These are phyloP conservation scores for Entoloma clypeatum DNA, from an alignment of 1,284 basidiomycete species.

Conservation along the genomic window DNA sequence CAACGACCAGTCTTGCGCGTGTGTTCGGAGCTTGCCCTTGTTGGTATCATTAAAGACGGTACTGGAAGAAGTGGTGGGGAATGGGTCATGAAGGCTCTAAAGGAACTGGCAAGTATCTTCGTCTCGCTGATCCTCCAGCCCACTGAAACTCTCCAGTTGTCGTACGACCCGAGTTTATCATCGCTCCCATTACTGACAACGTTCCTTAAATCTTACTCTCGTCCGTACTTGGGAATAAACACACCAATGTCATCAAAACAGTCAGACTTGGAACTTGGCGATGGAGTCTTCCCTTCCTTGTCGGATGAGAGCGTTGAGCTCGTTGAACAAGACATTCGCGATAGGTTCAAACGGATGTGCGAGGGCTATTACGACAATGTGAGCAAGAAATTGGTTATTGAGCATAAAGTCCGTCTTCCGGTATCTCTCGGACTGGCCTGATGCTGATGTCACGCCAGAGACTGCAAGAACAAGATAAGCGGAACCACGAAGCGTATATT, in stretches of 20 bases:
- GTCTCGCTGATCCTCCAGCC: conserved; percentile 7
- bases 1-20: conserved; percentile 87
- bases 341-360: conserved; percentile 90
- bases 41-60: conserved; percentile 75
- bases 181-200: conserved; percentile 82
- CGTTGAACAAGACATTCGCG: conserved; percentile 79
- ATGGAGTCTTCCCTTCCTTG: conserved; percentile 47
- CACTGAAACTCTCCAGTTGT: conserved; percentile 51
- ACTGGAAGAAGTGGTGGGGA: conserved; percentile 71
- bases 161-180: conserved; percentile 80
- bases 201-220: conserved; percentile 81
- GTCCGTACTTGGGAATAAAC: conserved; percentile 74
- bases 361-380: conserved; percentile 92
- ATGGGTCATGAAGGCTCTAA: conserved; percentile 80
- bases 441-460: conserved; percentile 46
- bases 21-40: conserved; percentile 85
- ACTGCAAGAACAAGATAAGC: conserved; percentile 92
- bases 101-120: conserved; percentile 66
- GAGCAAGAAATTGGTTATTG: conserved; percentile 85
- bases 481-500: conserved; percentile 98
- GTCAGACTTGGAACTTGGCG: conserved; percentile 48
- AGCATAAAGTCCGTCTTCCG: conserved; percentile 70
- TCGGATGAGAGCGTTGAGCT: conserved; percentile 63
- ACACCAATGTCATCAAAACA: conserved; percentile 55
- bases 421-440: conserved; percentile 3